These are phyloP conservation scores for Phoma herbarum DNA, from an alignment of 2,329 filamentous ascomycete genomes.

Conservation along the genomic window DNA sequence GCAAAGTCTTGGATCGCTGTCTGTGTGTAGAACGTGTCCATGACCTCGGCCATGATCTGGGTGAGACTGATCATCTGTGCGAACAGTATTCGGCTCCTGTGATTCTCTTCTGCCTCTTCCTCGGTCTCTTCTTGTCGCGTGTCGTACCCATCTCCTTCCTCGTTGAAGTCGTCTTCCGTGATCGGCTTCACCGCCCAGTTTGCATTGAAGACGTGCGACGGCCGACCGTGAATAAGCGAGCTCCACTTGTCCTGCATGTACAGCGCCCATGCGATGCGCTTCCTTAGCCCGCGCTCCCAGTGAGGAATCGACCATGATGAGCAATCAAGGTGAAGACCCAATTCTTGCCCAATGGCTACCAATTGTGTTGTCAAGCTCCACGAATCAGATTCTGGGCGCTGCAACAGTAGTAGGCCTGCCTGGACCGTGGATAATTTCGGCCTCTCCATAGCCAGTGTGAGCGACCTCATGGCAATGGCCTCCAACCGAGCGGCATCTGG, in stretches of 20 bases:
- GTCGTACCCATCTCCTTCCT: constrained; percentile 66
- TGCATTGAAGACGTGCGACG: constrained; percentile 74
- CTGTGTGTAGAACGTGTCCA: constrained; percentile 83
- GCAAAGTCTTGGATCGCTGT: constrained; percentile 75
- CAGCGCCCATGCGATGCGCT: constrained; percentile 86
- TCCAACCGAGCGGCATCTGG: constrained; percentile 80
- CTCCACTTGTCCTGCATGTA: constrained; percentile 98
- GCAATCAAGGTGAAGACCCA: constrained; percentile 89
- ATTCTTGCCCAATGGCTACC: constrained; percentile 85
- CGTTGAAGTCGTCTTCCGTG: constrained; percentile 74
- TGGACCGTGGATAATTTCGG: constrained; percentile 85
- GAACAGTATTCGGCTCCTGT: constrained; percentile 75
- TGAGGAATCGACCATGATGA: constrained; percentile 84
- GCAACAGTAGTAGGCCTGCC: constrained; percentile 76
- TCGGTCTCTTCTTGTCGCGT: constrained; percentile 56
- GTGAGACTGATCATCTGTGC: constrained; percentile 79
- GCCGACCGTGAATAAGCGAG: constrained; percentile 82
- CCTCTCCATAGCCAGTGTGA: constrained; percentile 79
- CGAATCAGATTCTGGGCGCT: constrained; percentile 78
- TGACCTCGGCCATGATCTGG: constrained; percentile 78
- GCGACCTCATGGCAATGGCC: constrained; percentile 73
- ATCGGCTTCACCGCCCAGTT: constrained; percentile 81
- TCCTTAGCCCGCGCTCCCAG: constrained; percentile 86
- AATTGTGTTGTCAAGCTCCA: constrained; percentile 88
- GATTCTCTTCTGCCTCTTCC: constrained; percentile 68